These are phyloP conservation scores for Xerocomellus intermedius DNA, from an alignment of 768 basidiomycete genomes.

Conservation along the genomic window DNA sequence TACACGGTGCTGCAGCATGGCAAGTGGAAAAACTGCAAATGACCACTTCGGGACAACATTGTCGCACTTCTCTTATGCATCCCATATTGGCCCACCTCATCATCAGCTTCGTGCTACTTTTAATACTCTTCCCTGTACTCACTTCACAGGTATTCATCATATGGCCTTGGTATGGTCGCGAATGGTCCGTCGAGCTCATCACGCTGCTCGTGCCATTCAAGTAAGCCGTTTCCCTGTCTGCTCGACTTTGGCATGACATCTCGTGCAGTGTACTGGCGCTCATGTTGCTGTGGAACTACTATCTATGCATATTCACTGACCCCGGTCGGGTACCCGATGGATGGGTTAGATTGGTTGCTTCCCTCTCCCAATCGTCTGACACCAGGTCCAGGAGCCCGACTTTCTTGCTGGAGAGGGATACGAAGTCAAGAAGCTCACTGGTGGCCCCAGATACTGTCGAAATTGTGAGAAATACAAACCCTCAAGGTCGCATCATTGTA, in stretches of 20 bases:
- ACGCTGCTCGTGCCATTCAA: slow-evolving; percentile 87
- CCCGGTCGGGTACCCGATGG: slow-evolving; percentile 77
- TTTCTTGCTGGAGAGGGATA: slow-evolving; percentile 61
- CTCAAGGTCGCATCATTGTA: slow-evolving; percentile 90
- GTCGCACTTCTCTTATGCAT: slow-evolving; percentile 35
- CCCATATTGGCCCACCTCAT: slow-evolving; percentile 57
- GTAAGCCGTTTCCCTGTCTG: slow-evolving; percentile 43
- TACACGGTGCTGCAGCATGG: slow-evolving; percentile 20
- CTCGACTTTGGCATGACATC: slow-evolving; percentile 10
- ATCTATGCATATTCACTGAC: slow-evolving; percentile 74
- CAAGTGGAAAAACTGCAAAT: not conserved
- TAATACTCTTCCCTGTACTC: slow-evolving; percentile 87
- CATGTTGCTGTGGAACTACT: slow-evolving; percentile 87
- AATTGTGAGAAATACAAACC: slow-evolving; percentile 85
- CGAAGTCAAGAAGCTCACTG: slow-evolving; percentile 89
- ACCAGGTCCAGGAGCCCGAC: slow-evolving; percentile 58
- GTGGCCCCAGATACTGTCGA: slow-evolving; percentile 81
- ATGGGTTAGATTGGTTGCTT: slow-evolving; percentile 56
- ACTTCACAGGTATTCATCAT: slow-evolving; percentile 88
- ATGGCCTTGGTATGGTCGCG: slow-evolving; percentile 89
- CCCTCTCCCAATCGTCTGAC: slow-evolving; percentile 6
- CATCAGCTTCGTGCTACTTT: slow-evolving; percentile 64
- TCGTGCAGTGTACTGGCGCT: slow-evolving; percentile 62
- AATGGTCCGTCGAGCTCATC: slow-evolving; percentile 70
- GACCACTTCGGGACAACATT: slow-evolving; percentile 7